Conservation (phyloP, 192 early-diverging fungal genomes). For the Backusella westeae region DNA sequence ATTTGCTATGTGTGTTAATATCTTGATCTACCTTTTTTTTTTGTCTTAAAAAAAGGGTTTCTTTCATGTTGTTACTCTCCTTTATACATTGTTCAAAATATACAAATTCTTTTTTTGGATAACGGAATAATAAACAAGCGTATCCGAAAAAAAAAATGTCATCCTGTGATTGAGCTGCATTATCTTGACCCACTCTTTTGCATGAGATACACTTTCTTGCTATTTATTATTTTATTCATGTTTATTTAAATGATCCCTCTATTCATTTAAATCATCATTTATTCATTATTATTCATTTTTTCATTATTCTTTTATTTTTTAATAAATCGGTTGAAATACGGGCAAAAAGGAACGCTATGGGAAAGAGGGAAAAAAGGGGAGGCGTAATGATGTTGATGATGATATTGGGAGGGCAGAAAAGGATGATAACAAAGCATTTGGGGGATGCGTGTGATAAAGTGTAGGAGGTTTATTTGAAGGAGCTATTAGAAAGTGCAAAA, state of each 20-base stretch:
- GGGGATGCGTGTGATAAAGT: neutral
- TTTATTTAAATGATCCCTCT: neutral
- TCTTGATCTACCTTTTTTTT: neutral
- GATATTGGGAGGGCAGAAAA: neutral
- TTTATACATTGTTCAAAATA: neutral
- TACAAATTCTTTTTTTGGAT: neutral
- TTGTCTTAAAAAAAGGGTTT: neutral
- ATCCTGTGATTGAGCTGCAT: neutral
- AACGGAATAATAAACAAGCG: neutral
- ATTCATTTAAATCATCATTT: neutral
- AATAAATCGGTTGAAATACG: neutral
- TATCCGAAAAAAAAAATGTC: neutral
- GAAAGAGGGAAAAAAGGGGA: neutral
- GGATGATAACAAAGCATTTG: neutral
- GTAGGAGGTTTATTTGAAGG: neutral
- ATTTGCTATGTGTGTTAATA: neutral
- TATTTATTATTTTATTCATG: neutral
- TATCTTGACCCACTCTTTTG: neutral
- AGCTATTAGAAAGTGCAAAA: neutral
- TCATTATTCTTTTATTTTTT: neutral
- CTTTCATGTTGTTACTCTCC: neutral
- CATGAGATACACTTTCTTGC: neutral
- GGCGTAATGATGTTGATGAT: neutral
- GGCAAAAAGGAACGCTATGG: neutral
- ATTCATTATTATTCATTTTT: neutral